Evolutionary conservation across 768 basidiomycete species (phyloP), one percentile per base, ranked within the genome.

Genomic region (Fomitopsis serialis): DNA sequence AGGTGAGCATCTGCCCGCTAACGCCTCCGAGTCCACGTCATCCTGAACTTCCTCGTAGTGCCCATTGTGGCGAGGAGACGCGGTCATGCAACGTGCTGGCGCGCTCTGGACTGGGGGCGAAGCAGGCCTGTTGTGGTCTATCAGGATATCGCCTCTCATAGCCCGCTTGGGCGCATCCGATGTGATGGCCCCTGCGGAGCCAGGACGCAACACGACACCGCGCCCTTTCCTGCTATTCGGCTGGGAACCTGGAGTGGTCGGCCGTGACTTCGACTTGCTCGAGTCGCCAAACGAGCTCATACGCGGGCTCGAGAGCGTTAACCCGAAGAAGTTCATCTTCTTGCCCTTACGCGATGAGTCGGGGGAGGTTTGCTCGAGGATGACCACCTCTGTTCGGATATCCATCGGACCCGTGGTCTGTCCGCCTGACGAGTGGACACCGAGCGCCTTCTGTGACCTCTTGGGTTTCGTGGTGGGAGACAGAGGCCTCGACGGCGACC

Each of bases 401-500:
- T 62, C 61, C 12, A 59, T 55, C 6, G 58, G 56, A 42, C 52
- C 56, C 22, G 50, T 15, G n/a, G 36, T 52, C 15, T 51, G 40
- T 40, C 34, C 52, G 24, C 42, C 50, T 13, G 46, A 42, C 32
- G 45, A 23, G 15, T 32, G 34, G 25, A 43, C 50, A 2, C 48
- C 21, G 23, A 46, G 45, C 9, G 55, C 37, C n/a, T 56, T 62
- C 2, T 57, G 60, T 8, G 48, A 45, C 51, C 57, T 49, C 52
- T 42, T 58, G 12, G n/a, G 82, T 6, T 78, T 80, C 51, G 81
- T 72, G 4, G 85, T 85, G 19, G 81, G 78, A 2, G 85, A 87
- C 22, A 89, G 69, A 3, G 87, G 87, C 6, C 86, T 78, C 21
- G 80, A 82, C 71, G 53, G 69, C 54, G 53, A 63, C 21, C 82